Base-by-base conservation (phyloP, 345 rosid genomes). In the Iberis pinnata region DNA sequence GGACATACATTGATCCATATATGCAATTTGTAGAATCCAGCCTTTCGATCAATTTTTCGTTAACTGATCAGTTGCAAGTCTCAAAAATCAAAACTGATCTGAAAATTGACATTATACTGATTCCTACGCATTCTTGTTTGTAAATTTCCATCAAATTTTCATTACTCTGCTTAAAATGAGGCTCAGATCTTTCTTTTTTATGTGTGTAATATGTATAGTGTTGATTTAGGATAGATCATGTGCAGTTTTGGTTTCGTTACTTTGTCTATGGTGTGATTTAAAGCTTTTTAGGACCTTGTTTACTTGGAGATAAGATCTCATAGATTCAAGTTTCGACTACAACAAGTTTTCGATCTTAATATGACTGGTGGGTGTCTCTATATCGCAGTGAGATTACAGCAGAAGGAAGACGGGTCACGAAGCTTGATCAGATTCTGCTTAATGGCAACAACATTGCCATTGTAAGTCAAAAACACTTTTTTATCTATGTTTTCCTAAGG, bases 401-500 rank as follows among this genome's bases (percentile, higher is more conserved):
- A 29, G 98, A 92, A 76, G 97, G 95, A 48, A 74, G 85, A 50
- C 70, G 97, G 59, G 79, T 88, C 35, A 86, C 97, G 16, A 93
- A 88, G 87, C 97, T 88, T 50, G 94, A 88, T 75, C 95, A 88
- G 70, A 93, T 93, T 61, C 66, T 93, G 59, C 93, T 85, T 47
- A 92, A 88, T 14, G 95, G 98, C 57, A 92, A 88, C 80, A 83
- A 88, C 76, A 88, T 88, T 49, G 97, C 97, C 41, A 85, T 85
- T 61, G 95, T 88, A 74, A 81, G 97, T 74, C 36, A 8, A 31
- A 18, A 17, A 36, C 6, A 8, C 43, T 27, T 27, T 7, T 53
- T 19, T 20, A 14, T 25, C 14, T 22, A 7, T 14, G 9, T 37
- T 29, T 37, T 19, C 1, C 32, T 3, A 3, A 39, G 4, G 38